Percentiles rank a stretch among this genome's conserved stretches.
These are phyloP conservation scores for grape (Vitis vinifera) DNA, from an alignment of 164 flowering plant species.

Conservation along the genomic window ASM3070453v1 NC_081819.1:18952001-18952500, in stretches of 20 bases:
- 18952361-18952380: no score
- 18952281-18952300: no score
- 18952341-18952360: no score
- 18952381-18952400: neutral
- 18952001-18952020: slow-evolving; percentile 89
- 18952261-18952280: no score
- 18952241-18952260: no score
- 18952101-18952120: slow-evolving; percentile 72
- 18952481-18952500: neutral
- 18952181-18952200: neutral
- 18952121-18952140: slow-evolving; percentile 49
- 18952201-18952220: neutral
- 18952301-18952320: no score
- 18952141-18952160: neutral
- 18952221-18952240: no score
- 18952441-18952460: neutral
- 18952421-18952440: no score
- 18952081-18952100: slow-evolving; percentile 48
- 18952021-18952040: slow-evolving; percentile 72
- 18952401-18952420: no score
- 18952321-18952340: no score
- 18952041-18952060: slow-evolving; percentile 90
- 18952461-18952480: neutral
- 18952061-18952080: slow-evolving; percentile 77
- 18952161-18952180: neutral